Evolutionary conservation across 495 filamentous ascomycete genomes (phyloP).

Genomic region (Annulohypoxylon maeteangense): DNA sequence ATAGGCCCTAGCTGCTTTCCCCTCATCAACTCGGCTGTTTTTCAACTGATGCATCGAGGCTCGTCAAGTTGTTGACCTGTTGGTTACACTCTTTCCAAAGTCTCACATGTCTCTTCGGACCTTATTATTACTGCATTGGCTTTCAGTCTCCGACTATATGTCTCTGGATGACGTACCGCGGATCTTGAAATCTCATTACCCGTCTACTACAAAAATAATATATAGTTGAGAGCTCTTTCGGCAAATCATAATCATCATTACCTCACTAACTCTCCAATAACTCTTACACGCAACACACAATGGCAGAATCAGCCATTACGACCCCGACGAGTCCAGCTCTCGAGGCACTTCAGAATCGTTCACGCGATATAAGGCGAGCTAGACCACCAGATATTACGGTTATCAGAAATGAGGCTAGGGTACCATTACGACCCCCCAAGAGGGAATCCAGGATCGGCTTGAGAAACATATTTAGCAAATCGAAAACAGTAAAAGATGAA

Average conservation of each 20-base stretch:
- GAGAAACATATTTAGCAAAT: slow-evolving; percentile 58
- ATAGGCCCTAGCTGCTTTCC: slow-evolving; percentile 20
- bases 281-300: slow-evolving; percentile 10
- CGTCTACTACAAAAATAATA: slow-evolving; percentile 16
- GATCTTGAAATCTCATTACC: neutral
- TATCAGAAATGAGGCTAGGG: slow-evolving; percentile 32
- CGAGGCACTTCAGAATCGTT: slow-evolving; percentile 39
- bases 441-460: slow-evolving; percentile 63
- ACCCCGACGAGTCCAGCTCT: slow-evolving; percentile 28
- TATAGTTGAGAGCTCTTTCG: slow-evolving; percentile 10
- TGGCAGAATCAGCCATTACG: slow-evolving; percentile 23
- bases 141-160: slow-evolving; percentile 14
- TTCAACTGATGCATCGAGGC: slow-evolving; percentile 17
- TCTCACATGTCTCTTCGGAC: slow-evolving; percentile 16
- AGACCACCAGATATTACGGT: slow-evolving; percentile 42
- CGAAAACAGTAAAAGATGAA: slow-evolving; percentile 47
- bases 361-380: slow-evolving; percentile 39
- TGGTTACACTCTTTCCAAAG: slow-evolving; percentile 16
- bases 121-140: slow-evolving; percentile 21
- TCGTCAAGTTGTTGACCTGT: neutral
- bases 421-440: slow-evolving; percentile 39
- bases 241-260: neutral
- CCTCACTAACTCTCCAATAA: slow-evolving; percentile 8
- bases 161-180: slow-evolving; percentile 9
- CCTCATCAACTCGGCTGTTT: slow-evolving; percentile 28